These are phyloP conservation scores for Oryza glumipatula DNA, from an alignment of 176 grass and related monocot species.

Conservation along the genomic window DNA sequence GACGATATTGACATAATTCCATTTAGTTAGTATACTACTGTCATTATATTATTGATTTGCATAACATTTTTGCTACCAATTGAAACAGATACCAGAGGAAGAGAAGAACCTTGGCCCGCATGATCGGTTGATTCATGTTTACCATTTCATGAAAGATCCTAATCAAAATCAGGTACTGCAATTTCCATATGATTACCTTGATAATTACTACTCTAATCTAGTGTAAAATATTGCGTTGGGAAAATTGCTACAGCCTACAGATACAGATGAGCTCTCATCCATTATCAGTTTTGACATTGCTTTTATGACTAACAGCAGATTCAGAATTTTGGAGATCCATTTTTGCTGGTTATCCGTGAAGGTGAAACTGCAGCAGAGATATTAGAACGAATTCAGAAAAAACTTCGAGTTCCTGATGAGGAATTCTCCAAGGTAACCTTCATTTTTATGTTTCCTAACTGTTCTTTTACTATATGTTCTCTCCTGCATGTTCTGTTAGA, in stretches of 20 bases:
- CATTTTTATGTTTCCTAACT: constrained; percentile 15
- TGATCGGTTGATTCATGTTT: constrained; percentile 85
- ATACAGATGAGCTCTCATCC: neutral
- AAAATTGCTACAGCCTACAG: neutral
- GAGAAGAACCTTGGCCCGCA: constrained; percentile 73
- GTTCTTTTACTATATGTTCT: constrained; percentile 28
- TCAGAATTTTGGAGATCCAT: constrained; percentile 87
- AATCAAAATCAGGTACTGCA: constrained; percentile 74
- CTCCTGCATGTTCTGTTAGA: neutral
- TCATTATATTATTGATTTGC: neutral
- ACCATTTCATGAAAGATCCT: constrained; percentile 90
- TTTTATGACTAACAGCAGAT: constrained; percentile 49
- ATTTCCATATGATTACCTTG: constrained; percentile 13
- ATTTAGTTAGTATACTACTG: neutral
- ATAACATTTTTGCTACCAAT: constrained; percentile 30
- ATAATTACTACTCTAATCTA: neutral
- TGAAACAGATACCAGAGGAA: constrained; percentile 78
- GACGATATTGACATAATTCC: neutral
- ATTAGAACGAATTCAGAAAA: constrained; percentile 66
- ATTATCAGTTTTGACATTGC: constrained; percentile 39
- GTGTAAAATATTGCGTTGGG: constrained; percentile 16
- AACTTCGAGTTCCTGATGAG: constrained; percentile 68
- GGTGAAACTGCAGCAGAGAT: constrained; percentile 69
- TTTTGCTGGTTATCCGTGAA: constrained; percentile 75
- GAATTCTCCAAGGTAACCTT: constrained; percentile 74